A percentile compares a stretch with the other conserved stretches of the same genome.
Conservation (phyloP, 163 green algal genomes). For the Scenedesmus sp. region DNA sequence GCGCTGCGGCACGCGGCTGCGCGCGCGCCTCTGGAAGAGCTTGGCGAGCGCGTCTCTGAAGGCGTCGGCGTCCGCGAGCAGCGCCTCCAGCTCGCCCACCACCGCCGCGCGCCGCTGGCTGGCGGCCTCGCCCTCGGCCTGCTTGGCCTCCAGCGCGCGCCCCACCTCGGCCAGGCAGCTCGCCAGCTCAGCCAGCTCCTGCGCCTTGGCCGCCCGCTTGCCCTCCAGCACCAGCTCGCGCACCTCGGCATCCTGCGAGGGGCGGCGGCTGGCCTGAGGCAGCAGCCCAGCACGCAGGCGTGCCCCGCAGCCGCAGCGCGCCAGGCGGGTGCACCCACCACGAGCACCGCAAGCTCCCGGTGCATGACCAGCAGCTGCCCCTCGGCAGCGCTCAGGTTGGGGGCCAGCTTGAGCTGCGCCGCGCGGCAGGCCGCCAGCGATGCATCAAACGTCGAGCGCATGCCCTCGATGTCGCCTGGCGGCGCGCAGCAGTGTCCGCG, state of each 20-base stretch:
- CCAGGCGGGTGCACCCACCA: no score
- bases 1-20: no score
- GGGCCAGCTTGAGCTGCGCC: constrained; percentile 70
- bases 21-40: constrained; percentile 65
- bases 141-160: constrained; percentile 65
- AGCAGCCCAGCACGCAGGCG: background rate
- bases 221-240: constrained; percentile 65
- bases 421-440: constrained; percentile 55
- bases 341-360: constrained; percentile 65
- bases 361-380: constrained; percentile 69
- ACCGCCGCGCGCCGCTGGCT: constrained; percentile 56
- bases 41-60: constrained; percentile 74
- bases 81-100: constrained; percentile 68
- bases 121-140: constrained; percentile 60
- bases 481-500: background rate
- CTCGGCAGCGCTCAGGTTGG: constrained; percentile 68
- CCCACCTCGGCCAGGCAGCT: constrained; percentile 65
- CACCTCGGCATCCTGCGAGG: constrained; percentile 69
- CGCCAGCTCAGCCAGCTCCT: constrained; percentile 70
- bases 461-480: constrained; percentile 52
- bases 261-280: background rate
- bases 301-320: background rate
- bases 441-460: constrained; percentile 70
- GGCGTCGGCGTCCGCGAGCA: constrained; percentile 71
- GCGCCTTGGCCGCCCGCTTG: constrained; percentile 65